Conservation (phyloP, 208 protist species). For the Trypanosoma rangeli region DNA sequence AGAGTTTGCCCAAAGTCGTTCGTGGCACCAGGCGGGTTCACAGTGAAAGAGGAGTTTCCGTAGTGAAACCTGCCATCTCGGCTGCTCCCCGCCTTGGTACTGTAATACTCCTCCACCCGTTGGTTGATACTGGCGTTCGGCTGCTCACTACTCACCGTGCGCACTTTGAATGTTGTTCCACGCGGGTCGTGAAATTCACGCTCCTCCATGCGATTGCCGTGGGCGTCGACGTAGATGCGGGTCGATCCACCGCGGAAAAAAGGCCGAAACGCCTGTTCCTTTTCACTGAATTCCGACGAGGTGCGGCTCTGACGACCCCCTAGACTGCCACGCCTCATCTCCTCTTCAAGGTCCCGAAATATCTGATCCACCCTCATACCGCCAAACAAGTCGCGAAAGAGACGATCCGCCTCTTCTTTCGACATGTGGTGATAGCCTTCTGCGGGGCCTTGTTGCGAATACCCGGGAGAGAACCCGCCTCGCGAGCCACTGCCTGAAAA, state of each 20-base stretch:
- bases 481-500: slow-evolving; percentile 25
- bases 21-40: slow-evolving; percentile 27
- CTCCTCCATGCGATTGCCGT: slow-evolving; percentile 88
- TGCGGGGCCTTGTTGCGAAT: slow-evolving; percentile 15
- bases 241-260: slow-evolving; percentile 57
- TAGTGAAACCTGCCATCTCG: slow-evolving; percentile 62
- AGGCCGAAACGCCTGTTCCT: slow-evolving; percentile 56
- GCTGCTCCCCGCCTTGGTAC: slow-evolving; percentile 34
- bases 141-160: slow-evolving; percentile 52
- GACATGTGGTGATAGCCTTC: slow-evolving; percentile 75
- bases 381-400: slow-evolving; percentile 87
- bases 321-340: slow-evolving; percentile 53
- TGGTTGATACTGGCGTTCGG: slow-evolving; percentile 76
- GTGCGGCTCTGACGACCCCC: slow-evolving; percentile 29
- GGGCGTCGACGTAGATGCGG: slow-evolving; percentile 59
- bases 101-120: slow-evolving; percentile 53
- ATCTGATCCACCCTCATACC: slow-evolving; percentile 87
- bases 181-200: slow-evolving; percentile 62
- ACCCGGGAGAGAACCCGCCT: slow-evolving; percentile 24
- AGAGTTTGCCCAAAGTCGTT: slow-evolving; percentile 68
- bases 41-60: slow-evolving; percentile 52
- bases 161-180: slow-evolving; percentile 75
- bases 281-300: slow-evolving; percentile 35
- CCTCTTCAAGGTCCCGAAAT: slow-evolving; percentile 79
- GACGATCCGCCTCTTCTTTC: slow-evolving; percentile 80